phyloP scores from a whole-genome alignment of 1,284 basidiomycete species.

The Takashimella tepidaria region DNA sequence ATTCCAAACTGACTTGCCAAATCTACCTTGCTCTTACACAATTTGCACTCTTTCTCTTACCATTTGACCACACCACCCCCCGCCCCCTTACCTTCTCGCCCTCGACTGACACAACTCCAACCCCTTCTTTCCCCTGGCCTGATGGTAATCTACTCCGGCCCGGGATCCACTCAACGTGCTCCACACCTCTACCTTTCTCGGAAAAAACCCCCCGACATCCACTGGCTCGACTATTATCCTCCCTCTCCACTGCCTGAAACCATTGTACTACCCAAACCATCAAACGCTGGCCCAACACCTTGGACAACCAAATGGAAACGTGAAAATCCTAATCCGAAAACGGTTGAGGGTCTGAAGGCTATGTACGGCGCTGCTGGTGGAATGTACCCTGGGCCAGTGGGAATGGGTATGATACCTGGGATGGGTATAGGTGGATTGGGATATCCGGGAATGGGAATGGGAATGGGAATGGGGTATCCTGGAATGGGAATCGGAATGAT shows the following conservation, averaged over 20 bases:
- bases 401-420: conserved; percentile 15
- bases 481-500: conserved; percentile 11
- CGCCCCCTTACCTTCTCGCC: conserved; percentile 1
- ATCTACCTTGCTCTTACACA: no score
- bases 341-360: conserved; percentile 19
- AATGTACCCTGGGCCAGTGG: conserved; percentile 13
- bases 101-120: no score
- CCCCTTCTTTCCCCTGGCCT: neutral
- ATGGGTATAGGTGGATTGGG: conserved; percentile 1
- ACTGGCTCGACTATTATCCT: conserved; percentile 22
- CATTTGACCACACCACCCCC: neutral
- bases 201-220: conserved; percentile 1
- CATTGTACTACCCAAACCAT: conserved; percentile 15
- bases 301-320: conserved; percentile 33
- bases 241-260: conserved; percentile 1
- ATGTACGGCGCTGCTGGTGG: conserved; percentile 23
- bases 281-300: no score
- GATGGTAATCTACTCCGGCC: neutral
- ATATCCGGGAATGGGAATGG: conserved; percentile 4
- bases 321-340: conserved; percentile 25
- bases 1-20: no score
- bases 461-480: conserved; percentile 7
- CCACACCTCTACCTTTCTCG: neutral
- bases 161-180: neutral
- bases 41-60: no score